Evolutionary conservation across 2,329 filamentous ascomycete genomes (phyloP).

Genomic region (Verticillium albo-atrum): DNA sequence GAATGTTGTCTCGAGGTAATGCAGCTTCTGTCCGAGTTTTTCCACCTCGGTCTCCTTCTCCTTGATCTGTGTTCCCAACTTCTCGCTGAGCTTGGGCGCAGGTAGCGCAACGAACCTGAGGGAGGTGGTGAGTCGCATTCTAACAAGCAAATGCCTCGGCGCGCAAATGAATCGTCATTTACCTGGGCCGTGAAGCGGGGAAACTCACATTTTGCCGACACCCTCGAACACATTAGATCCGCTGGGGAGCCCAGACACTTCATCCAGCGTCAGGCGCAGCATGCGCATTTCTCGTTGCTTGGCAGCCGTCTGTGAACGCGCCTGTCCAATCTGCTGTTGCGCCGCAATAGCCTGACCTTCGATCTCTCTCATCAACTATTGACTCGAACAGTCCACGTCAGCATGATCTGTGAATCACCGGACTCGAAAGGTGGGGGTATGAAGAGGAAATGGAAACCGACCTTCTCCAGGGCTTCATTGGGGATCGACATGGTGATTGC

Average conservation of each 20-base stretch:
- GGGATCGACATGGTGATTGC: constrained; percentile 74
- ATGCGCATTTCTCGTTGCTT: constrained; percentile 89
- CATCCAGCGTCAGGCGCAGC: constrained; percentile 79
- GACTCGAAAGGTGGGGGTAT: neutral
- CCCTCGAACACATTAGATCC: constrained; percentile 87
- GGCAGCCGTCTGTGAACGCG: constrained; percentile 75
- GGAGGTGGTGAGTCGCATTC: neutral
- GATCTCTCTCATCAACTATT: constrained; percentile 85
- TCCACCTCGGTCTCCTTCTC: constrained; percentile 74
- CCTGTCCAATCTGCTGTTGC: constrained; percentile 86
- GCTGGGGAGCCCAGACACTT: constrained; percentile 70
- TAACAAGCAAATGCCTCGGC: neutral
- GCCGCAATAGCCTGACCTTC: constrained; percentile 83
- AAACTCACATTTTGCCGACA: constrained; percentile 82
- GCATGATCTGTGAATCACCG: neutral
- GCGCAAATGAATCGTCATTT: neutral
- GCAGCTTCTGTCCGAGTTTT: constrained; percentile 79
- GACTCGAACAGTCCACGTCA: neutral
- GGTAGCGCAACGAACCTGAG: constrained; percentile 82
- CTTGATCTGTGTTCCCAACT: constrained; percentile 70
- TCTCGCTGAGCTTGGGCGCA: constrained; percentile 66
- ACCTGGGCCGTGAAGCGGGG: neutral
- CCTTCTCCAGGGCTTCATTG: constrained; percentile 92
- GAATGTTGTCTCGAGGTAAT: constrained; percentile 91
- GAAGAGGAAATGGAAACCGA: constrained; percentile 28